Conservation (phyloP, 225 moss, liverwort and hornwort species). For the Pseudoscleropodium purum region DNA sequence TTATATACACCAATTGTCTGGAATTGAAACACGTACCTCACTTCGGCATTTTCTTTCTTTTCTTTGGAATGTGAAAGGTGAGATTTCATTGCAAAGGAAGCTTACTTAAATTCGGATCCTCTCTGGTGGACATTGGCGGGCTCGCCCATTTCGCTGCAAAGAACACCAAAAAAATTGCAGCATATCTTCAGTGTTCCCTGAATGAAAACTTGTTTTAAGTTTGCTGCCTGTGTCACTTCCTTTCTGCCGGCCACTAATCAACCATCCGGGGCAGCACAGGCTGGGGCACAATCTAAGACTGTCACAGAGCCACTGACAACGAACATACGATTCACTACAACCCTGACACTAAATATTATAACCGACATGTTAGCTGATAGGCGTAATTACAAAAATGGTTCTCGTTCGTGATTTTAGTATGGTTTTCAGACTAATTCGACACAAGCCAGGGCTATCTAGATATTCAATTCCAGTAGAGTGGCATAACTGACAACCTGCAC, state of each 20-base stretch:
- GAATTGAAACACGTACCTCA: neutral
- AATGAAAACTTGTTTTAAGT: neutral
- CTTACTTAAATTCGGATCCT: neutral
- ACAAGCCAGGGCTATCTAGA: neutral
- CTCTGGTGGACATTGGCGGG: too few species aligned
- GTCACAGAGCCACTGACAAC: neutral
- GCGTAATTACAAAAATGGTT: neutral
- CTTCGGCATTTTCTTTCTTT: neutral
- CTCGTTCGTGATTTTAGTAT: neutral
- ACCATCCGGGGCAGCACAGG: neutral
- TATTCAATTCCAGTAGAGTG: neutral
- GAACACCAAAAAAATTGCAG: too few species aligned
- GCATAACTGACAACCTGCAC: neutral
- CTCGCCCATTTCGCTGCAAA: too few species aligned
- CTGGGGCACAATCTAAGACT: neutral
- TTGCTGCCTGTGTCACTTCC: neutral
- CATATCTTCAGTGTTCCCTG: neutral
- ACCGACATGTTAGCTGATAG: neutral
- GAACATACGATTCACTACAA: neutral
- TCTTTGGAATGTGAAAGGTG: too few species aligned
- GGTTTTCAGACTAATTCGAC: neutral
- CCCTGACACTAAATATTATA: neutral
- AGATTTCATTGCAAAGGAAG: neutral
- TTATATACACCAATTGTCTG: neutral
- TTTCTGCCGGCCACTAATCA: conserved; percentile 3